Base-by-base conservation (phyloP, 495 filamentous ascomycete species). In the Penicillium taxi region DNA sequence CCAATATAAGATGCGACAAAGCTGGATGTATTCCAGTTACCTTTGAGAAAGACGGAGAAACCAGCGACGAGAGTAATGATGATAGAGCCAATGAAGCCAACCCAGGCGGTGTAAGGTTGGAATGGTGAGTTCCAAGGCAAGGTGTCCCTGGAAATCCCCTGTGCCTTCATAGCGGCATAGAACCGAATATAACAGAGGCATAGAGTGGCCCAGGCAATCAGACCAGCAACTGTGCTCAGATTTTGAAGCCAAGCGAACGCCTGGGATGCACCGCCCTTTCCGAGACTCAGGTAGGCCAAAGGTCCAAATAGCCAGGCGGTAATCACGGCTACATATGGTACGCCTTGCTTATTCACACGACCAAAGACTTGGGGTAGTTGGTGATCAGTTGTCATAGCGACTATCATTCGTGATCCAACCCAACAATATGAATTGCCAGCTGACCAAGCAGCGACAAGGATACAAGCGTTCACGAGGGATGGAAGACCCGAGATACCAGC, bases 391-490 rank as follows among this genome's bases (percentile, higher is more conserved):
- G 58, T 59, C 58, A 61, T 61, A 28, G 55, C 58, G 16, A 59
- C 26, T 8, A 64, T 59, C 51, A 61, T 62, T 19, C 61, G 58
- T 1, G 58, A 61, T 19, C 56, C 58, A 16, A 56, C 58, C 47
- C 55, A 64, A 41, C 54, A 58, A 41, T 60, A 58, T 2, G 56
- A 60, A 50, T 93, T 93, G 32, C 75, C 84, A 0, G 78, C 73
- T 4, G 80, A 84, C 47, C 74, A 73, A 5, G 78, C 80, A 1
- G 78, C 74, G 33, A 73, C 79, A 28, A 86, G 60, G 32, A 86
- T 75, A 23, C 80, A 74, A 6, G 77, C 84, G 58, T 90, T 93
- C 60, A 93, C 80, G 38, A 87, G 77, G 29, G 76, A 74, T 2
- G 78, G 80, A 7, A 89, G 67, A n/a, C 67, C 72, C n/a, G 55